Conservation (phyloP, 176 grass and related monocot genomes). For the Paspalum notatum region DNA sequence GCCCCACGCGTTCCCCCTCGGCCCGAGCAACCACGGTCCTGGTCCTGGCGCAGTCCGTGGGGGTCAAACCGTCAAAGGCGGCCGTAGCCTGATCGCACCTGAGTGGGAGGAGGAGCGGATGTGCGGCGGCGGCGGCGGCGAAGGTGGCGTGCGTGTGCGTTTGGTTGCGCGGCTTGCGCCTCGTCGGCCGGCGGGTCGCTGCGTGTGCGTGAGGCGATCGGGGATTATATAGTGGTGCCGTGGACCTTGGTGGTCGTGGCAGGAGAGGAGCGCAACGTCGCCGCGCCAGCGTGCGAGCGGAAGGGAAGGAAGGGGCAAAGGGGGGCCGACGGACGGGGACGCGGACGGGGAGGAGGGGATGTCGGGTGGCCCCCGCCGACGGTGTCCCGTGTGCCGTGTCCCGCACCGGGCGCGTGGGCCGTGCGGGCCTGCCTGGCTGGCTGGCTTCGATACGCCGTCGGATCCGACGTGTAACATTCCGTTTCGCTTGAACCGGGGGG, state of each 20-base stretch:
- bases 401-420: conserved; percentile 4
- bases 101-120: background rate
- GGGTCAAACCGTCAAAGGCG: background rate
- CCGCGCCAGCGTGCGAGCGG: conserved; percentile 13
- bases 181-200: conserved; percentile 22
- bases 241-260: background rate
- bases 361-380: conserved; percentile 35
- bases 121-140: background rate
- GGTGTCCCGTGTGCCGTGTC: conserved; percentile 20
- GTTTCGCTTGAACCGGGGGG: background rate
- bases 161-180: conserved; percentile 28
- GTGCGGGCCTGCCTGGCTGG: conserved; percentile 25
- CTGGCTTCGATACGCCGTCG: conserved; percentile 33
- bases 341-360: conserved; percentile 12
- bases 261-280: background rate
- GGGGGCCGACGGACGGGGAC: no score
- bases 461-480: conserved; percentile 34
- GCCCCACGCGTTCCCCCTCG: background rate
- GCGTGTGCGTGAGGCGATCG: conserved; percentile 45
- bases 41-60: background rate
- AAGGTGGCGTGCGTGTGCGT: conserved; percentile 3
- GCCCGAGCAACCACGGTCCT: conserved; percentile 4
- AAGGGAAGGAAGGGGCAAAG: background rate
- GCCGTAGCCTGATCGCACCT: conserved; percentile 4
- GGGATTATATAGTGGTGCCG: conserved; percentile 53